Conservation (phyloP, 202 grass and related monocot genomes). For the Setaria viridis region DNA sequence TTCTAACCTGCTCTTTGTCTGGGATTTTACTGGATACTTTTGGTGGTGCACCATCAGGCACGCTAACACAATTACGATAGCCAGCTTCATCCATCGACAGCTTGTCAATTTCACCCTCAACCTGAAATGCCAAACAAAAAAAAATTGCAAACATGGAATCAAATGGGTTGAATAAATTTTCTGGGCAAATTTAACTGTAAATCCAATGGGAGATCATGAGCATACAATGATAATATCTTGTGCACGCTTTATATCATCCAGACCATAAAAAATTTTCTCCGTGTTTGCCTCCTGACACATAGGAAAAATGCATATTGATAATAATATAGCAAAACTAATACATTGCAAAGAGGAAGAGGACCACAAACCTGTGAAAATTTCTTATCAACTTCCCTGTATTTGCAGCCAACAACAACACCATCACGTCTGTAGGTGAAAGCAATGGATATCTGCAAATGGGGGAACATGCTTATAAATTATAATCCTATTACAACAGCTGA, state of each 20-base stretch:
- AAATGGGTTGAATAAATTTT: slow-evolving; percentile 28
- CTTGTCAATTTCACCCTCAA: slow-evolving; percentile 98
- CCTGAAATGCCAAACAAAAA: slow-evolving; percentile 50
- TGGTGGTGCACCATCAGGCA: slow-evolving; percentile 78
- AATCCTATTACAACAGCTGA: slow-evolving; percentile 22
- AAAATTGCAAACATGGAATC: slow-evolving; percentile 30
- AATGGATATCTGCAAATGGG: slow-evolving; percentile 75
- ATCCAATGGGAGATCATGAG: slow-evolving; percentile 19
- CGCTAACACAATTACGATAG: slow-evolving; percentile 86
- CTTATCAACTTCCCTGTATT: slow-evolving; percentile 78
- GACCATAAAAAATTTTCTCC: slow-evolving; percentile 93
- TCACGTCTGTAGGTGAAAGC: slow-evolving; percentile 86
- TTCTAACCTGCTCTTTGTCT: slow-evolving; percentile 64
- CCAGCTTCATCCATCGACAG: slow-evolving; percentile 98
- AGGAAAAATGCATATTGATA: slow-evolving; percentile 21
- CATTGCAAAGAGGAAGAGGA: slow-evolving; percentile 9
- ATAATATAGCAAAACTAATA: slow-evolving; percentile 27
- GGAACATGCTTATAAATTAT: slow-evolving; percentile 37
- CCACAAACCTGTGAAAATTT: slow-evolving; percentile 80
- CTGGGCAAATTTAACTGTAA: background rate
- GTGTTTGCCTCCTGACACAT: slow-evolving; percentile 71
- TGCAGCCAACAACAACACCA: slow-evolving; percentile 77
- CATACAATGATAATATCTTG: slow-evolving; percentile 95
- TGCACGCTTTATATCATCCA: slow-evolving; percentile 81
- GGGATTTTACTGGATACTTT: slow-evolving; percentile 60